These are phyloP conservation scores for Dryas alaskensis DNA, from an alignment of 306 rosid species.

Conservation along the genomic window DNA sequence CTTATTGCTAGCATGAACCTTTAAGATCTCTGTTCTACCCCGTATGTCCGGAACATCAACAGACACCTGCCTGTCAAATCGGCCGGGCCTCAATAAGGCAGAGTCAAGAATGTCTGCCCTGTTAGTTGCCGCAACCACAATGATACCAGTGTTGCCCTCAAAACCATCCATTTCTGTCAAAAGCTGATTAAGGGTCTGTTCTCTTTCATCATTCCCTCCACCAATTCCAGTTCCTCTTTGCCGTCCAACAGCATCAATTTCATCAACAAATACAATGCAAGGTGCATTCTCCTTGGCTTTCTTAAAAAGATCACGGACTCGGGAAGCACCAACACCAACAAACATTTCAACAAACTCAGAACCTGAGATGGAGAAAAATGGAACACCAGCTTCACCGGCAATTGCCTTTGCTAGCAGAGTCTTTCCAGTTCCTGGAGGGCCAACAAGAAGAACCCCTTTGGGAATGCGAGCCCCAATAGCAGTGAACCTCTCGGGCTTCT, in stretches of 20 bases:
- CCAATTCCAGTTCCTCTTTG: conserved; percentile 97
- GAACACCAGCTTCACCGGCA: conserved; percentile 99
- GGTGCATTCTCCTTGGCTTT: conserved; percentile 99
- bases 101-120: conserved; percentile 97
- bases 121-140: conserved; percentile 98
- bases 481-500: conserved; percentile 98
- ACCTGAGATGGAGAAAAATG: conserved; percentile 96
- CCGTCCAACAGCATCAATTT: conserved; percentile 97
- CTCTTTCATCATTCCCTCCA: conserved; percentile 98
- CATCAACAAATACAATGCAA: conserved; percentile 97
- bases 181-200: conserved; percentile 97
- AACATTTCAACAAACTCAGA: conserved; percentile 99
- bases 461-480: conserved; percentile 99
- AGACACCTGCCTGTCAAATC: conserved; percentile 93
- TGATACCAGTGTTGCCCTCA: conserved; percentile 93
- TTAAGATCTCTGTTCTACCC: conserved; percentile 92
- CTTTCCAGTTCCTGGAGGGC: conserved; percentile 99
- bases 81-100: conserved; percentile 91
- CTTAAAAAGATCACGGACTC: conserved; percentile 96
- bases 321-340: conserved; percentile 99
- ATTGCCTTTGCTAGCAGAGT: conserved; percentile 93
- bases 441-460: conserved; percentile 96
- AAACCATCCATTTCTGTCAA: conserved; percentile 99
- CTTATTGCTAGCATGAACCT: conserved; percentile 91
- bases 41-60: conserved; percentile 95